A percentile compares a stretch with the other conserved stretches of the same genome.
Conservation (phyloP, 2,329 filamentous ascomycete species). For the Aspergillus tanneri region DNA sequence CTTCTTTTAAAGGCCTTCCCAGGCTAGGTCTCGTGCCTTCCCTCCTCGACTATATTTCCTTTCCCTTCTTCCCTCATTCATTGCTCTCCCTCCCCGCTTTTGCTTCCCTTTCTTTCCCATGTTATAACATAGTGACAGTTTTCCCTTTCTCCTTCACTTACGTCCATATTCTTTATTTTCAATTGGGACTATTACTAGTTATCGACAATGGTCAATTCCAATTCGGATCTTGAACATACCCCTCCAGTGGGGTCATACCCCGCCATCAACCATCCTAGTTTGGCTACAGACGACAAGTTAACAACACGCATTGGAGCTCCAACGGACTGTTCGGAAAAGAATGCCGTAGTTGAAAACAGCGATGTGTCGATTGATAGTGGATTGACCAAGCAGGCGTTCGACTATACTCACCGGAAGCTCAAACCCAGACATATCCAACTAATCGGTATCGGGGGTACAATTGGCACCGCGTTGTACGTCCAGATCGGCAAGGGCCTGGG, state of each 20-base stretch:
- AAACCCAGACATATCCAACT: slow-evolving; percentile 49
- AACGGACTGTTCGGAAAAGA: slow-evolving; percentile 19
- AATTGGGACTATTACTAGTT: neutral
- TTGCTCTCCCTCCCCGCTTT: neutral
- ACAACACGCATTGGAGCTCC: slow-evolving; percentile 12
- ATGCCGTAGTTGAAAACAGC: slow-evolving; percentile 14
- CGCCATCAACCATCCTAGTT: slow-evolving; percentile 14
- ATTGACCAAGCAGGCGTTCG: slow-evolving; percentile 26
- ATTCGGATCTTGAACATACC: slow-evolving; percentile 6
- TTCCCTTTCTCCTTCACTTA: no score
- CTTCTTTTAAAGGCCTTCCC: no score
- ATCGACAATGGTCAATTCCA: slow-evolving; percentile 19
- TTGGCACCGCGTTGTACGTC: slow-evolving; percentile 46
- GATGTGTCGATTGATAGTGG: slow-evolving; percentile 25
- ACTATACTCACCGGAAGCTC: slow-evolving; percentile 43
- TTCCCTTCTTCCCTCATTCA: neutral
- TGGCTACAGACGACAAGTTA: slow-evolving; percentile 12
- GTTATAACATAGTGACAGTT: neutral
- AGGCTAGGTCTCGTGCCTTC: no score
- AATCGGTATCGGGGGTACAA: slow-evolving; percentile 49
- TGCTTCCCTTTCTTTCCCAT: neutral
- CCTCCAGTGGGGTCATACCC: slow-evolving; percentile 17
- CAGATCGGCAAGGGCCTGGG: slow-evolving; percentile 43
- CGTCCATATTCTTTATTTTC: no score
- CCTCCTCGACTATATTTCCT: neutral